A percentile compares a stretch with the other conserved stretches of the same genome.
phyloP scores from a whole-genome alignment of 108 stramenopile genomes.

The Cylindrotheca fusiformis region DNA sequence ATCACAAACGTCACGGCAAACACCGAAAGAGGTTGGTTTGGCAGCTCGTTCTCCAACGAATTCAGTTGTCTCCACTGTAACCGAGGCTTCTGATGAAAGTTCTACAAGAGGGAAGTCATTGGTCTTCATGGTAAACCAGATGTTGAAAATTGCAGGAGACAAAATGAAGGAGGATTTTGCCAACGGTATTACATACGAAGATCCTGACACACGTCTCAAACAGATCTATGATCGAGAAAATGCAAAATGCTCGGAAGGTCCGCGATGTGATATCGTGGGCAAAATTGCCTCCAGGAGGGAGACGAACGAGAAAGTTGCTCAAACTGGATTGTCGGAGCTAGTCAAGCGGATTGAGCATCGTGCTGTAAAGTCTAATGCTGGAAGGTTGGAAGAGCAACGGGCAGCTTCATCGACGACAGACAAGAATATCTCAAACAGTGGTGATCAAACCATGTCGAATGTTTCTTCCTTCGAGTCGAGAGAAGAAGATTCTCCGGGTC shows the following conservation, averaged over 20 bases:
- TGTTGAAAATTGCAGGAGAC: slow-evolving; percentile 65
- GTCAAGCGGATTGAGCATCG: slow-evolving; percentile 10
- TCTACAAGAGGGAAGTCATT: slow-evolving; percentile 44
- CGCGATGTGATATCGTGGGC: slow-evolving; percentile 15
- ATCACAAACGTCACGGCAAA: background rate
- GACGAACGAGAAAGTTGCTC: slow-evolving; percentile 9
- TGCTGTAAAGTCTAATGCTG: background rate
- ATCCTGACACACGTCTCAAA: slow-evolving; percentile 54
- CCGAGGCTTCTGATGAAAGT: background rate
- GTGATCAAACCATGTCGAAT: background rate
- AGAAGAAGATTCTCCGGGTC: background rate
- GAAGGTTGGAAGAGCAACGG: background rate
- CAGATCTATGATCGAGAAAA: slow-evolving; percentile 67
- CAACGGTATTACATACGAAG: slow-evolving; percentile 52
- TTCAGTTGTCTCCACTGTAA: slow-evolving; percentile 2
- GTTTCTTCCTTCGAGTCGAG: background rate
- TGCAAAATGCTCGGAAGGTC: background rate
- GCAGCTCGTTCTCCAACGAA: slow-evolving; percentile 3
- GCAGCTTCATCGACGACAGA: background rate
- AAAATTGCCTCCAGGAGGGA: slow-evolving; percentile 15
- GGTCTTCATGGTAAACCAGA: slow-evolving; percentile 72
- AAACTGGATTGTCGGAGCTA: slow-evolving; percentile 27
- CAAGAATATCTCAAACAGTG: background rate
- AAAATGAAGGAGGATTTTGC: slow-evolving; percentile 59
- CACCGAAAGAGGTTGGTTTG: background rate